Evolutionary conservation across 2,329 filamentous ascomycete genomes (phyloP), one percentile per base, ranked within the genome.

Genomic region (Lasiodiplodia citricola): DNA sequence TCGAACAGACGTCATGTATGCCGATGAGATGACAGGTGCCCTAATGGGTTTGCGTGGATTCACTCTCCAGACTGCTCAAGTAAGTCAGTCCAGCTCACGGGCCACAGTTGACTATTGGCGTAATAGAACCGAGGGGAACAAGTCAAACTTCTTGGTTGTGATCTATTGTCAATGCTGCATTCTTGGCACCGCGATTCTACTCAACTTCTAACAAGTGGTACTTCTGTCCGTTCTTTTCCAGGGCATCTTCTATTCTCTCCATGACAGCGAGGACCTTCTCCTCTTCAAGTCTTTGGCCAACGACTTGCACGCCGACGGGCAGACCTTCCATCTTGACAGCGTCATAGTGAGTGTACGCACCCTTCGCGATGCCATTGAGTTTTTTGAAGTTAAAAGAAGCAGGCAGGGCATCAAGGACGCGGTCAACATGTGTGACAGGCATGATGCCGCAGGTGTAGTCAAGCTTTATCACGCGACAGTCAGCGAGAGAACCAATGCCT

Each of bases 281-380:
- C 78, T 97, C 94, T 76, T 96, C 90, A 74, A 96, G 81, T 44
- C 93, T 85, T 52, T 91, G 85, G 0, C 93, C 93, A 0, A 97
- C 90, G 28, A 97, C 85, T 79, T 97, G 94, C 8, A 97, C 90
- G 0, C 88, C 94, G 0, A 97, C 93, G 0, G 95, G 95, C 51
- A 97, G 82, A 0, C 94, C 94, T 57, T 93, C 90, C 94, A 97
- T 97, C 69, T 88, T 89, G 16, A 84, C 81, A 0, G 93, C 90
- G 77, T 97, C 88, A 77, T 97, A 97, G 73, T 93, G 86, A 80
- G 92, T 93, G 79, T 96, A 97, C 0, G 93, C 94, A 2, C 94
- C 93, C 69, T 86, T 85, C 0, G 93, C 93, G 10, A 97, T 88
- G 3, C 91, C 91, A 73, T 97, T 96, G 63, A 95, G 84, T 67